Evolutionary conservation across 257 asterid species (phyloP).

Genomic region (Nicotiana otophora): DNA sequence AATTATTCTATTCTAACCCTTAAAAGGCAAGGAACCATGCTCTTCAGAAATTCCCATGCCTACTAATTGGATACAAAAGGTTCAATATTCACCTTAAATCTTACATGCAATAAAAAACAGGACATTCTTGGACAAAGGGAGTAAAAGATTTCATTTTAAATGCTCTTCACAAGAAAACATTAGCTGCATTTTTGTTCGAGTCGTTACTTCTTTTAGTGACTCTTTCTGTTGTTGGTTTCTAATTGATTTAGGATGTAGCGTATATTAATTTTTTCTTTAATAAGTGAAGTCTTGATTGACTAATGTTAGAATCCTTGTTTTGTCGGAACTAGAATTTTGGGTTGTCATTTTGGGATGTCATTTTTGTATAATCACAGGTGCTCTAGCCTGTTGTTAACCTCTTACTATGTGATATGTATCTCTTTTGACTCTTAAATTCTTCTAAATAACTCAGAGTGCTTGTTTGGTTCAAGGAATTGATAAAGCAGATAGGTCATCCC

Average conservation of each 20-base stretch:
- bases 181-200: not conserved
- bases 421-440: not conserved
- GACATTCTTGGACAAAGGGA: not conserved
- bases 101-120: not conserved
- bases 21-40: not conserved
- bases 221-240: not conserved
- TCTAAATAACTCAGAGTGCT: not conserved
- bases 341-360: not conserved
- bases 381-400: not conserved
- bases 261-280: not conserved
- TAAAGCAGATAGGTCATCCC: not conserved
- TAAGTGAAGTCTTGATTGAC: not conserved
- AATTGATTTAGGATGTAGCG: not conserved
- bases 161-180: not conserved
- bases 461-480: conserved; percentile 1
- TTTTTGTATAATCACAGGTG: not conserved
- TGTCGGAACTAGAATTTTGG: not conserved
- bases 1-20: not conserved
- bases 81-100: not conserved
- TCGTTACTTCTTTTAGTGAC: not conserved
- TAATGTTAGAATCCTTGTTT: not conserved
- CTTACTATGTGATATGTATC: not conserved
- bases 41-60: not conserved
- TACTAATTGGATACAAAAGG: not conserved
- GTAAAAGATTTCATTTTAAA: not conserved